phyloP scores from a whole-genome alignment of 305 asterid genomes.

The Fraxinus angustifolia region DNA sequence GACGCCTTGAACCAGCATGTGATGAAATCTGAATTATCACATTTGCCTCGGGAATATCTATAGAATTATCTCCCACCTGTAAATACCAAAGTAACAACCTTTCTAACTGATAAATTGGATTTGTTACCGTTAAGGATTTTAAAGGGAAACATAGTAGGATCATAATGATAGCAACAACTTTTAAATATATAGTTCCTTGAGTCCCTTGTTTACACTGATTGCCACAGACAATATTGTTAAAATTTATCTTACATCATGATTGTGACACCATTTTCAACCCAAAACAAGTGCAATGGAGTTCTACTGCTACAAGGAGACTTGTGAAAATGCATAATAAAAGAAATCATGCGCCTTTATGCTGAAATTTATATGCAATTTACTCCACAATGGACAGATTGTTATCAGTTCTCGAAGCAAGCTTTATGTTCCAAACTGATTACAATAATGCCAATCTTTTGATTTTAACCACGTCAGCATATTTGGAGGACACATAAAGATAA shows the following conservation, averaged over 20 bases:
- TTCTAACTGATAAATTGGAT: neutral
- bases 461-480: too few relatives aligned
- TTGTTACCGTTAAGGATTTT: neutral
- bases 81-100: conserved; percentile 17
- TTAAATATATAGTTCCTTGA: neutral
- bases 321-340: too few relatives aligned
- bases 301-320: neutral
- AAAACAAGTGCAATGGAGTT: neutral
- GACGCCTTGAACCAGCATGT: conserved; percentile 99
- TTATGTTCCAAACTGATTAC: too few relatives aligned
- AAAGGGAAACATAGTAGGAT: neutral
- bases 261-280: neutral
- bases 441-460: too few relatives aligned
- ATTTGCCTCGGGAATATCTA: conserved; percentile 98
- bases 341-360: too few relatives aligned
- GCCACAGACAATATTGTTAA: neutral
- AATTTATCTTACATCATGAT: neutral
- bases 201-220: neutral
- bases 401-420: too few relatives aligned
- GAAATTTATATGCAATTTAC: too few relatives aligned
- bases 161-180: neutral
- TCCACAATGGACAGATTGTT: too few relatives aligned
- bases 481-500: too few relatives aligned
- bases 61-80: conserved; percentile 98
- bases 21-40: conserved; percentile 97